Percentiles rank a stretch among this genome's conserved stretches.
Evolutionary conservation across 495 filamentous ascomycete species (phyloP).

Genomic region (Polyplosphaeria fusca): DNA sequence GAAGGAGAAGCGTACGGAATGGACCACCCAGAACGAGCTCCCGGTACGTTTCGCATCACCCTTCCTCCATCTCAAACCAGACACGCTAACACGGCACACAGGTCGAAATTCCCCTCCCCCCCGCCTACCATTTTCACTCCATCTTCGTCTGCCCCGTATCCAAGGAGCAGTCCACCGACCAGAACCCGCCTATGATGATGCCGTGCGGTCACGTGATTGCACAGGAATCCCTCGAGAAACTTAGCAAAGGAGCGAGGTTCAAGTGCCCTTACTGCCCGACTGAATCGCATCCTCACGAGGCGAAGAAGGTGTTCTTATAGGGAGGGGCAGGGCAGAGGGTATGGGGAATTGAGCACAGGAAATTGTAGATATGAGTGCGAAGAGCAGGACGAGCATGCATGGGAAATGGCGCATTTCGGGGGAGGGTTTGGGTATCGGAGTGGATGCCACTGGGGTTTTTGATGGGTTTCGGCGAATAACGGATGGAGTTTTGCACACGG

Average conservation of each 20-base stretch:
- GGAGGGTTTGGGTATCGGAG: no score
- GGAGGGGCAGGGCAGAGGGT: no score
- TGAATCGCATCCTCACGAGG: conserved; percentile 73
- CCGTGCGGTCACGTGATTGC: conserved; percentile 95
- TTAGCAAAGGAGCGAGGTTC: conserved; percentile 75
- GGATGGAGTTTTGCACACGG: no score
- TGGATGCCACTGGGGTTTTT: no score
- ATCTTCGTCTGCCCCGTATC: conserved; percentile 98
- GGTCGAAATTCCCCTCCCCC: conserved; percentile 86
- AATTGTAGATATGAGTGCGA: no score
- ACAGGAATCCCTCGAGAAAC: conserved; percentile 69
- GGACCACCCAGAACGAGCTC: conserved; percentile 87
- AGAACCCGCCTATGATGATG: conserved; percentile 96
- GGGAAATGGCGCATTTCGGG: no score
- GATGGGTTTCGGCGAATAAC: no score
- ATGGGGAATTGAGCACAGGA: no score
- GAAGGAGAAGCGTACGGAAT: conserved; percentile 83
- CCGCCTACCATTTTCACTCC: conserved; percentile 83
- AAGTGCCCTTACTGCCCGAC: conserved; percentile 97
- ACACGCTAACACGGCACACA: conserved; percentile 33
- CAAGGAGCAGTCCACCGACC: conserved; percentile 91
- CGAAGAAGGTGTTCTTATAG: conserved; percentile 65
- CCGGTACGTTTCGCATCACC: conserved; percentile 53
- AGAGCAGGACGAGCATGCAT: no score
- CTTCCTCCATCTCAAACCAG: background rate